phyloP scores from a whole-genome alignment of 1,139 yeast genomes.

The Hemisphaericaspora lyxosophila region DNA sequence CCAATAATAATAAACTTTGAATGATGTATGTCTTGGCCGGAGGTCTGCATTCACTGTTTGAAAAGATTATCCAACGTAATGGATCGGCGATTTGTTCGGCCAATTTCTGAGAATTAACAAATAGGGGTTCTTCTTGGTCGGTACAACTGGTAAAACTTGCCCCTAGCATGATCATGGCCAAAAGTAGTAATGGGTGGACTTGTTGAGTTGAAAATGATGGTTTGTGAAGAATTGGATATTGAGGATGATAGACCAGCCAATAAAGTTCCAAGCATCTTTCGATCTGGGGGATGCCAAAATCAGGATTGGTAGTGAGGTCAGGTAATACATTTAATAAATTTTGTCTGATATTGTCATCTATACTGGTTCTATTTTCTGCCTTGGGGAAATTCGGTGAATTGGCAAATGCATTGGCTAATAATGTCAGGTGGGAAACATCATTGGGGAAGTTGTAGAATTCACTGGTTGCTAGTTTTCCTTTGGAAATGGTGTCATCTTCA shows the following conservation, averaged over 20 bases:
- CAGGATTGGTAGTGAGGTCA: conserved; percentile 27
- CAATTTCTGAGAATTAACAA: conserved; percentile 20
- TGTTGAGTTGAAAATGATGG: conserved; percentile 57
- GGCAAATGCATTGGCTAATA: conserved; percentile 34
- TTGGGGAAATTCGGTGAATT: conserved; percentile 31
- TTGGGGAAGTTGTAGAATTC: conserved; percentile 18
- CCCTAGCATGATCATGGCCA: conserved; percentile 59
- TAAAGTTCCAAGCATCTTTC: conserved; percentile 33
- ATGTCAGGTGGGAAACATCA: conserved; percentile 23
- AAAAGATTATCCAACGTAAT: conserved; percentile 59
- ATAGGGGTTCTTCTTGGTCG: conserved; percentile 15
- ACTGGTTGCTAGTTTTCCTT: conserved; percentile 8
- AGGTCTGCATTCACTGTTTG: conserved; percentile 50
- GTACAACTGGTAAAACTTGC: conserved; percentile 33
- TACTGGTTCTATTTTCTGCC: conserved; percentile 24
- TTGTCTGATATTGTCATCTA: conserved; percentile 26
- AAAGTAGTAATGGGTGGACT: conserved; percentile 51
- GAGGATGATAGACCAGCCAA: conserved; percentile 61
- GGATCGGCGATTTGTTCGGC: conserved; percentile 56
- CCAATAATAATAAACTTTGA: conserved; percentile 59
- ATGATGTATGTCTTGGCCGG: conserved; percentile 64
- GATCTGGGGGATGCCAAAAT: conserved; percentile 25
- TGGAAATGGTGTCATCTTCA: conserved; percentile 21
- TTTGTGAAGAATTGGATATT: conserved; percentile 58
- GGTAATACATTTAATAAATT: conserved; percentile 34